Evolutionary conservation across 163 green algal species (phyloP), one percentile per base, ranked within the genome.

Genomic region (Chloroidium sp.): DNA sequence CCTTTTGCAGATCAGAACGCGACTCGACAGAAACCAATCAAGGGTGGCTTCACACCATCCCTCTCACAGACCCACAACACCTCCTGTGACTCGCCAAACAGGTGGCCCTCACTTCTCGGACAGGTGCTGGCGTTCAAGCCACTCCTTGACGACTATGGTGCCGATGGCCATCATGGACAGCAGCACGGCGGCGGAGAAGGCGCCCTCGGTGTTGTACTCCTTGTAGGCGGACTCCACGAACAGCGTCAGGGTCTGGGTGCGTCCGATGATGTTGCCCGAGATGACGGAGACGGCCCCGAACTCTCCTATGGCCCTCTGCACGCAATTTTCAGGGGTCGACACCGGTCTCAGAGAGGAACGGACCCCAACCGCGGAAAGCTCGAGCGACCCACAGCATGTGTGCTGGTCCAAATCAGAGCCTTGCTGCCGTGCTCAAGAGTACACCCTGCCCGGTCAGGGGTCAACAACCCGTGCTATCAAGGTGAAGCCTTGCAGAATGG

Each of bases 211-310:
- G 86, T 94, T 93, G 87, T 96, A 96, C 82, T 96, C 92, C 85
- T 97, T 97, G 90, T 97, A 97, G 0, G 89, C 84, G 12, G 80
- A 88, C 86, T 97, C 93, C 62, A 97, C 93, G 85, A 92, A 97
- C 79, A 97, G 86, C 4, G 93, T 97, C 74, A 97, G 85, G 10
- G 93, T 97, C 86, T 97, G 93, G 14, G 93, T 97, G 80, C 91
- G 85, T 1, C 93, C 93, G 69, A 96, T 93, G 83, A 97, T 96
- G 86, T 97, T 96, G 75, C 93, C 93, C 61, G 88, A 94, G 81
- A 97, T 96, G 67, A 97, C 93, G 13, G 87, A 92, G 59, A 97
- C 90, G 0, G 93, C 93, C 0, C 93, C 93, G 88, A 97, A 97
- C 89, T 97, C 93, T 6, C 93, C 93, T 89, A 97, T 95, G 60